Evolutionary conservation across 345 rosid species (phyloP).

Genomic region (Carallia brachiata): DNA sequence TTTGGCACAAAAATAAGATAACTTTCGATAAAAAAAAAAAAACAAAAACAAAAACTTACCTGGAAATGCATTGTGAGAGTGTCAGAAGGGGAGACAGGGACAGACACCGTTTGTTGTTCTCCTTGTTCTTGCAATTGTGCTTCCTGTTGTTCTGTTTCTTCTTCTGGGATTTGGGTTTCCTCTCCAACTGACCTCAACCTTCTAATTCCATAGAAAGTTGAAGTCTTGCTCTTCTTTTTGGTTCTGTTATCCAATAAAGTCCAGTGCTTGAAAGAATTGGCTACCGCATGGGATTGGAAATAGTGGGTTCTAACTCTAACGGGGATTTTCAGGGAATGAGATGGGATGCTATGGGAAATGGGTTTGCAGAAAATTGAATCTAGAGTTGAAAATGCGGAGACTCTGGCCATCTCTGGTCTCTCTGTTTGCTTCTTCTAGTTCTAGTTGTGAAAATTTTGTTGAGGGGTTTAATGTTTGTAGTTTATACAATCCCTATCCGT

Average conservation of each 20-base stretch:
- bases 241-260: not conserved
- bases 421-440: not conserved
- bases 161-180: conserved; percentile 42
- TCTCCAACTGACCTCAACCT: conserved; percentile 54
- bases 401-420: conserved; percentile 17
- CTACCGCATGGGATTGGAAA: conserved; percentile 10
- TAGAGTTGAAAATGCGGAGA: conserved; percentile 18
- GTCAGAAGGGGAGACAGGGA: conserved; percentile 90
- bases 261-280: conserved; percentile 26
- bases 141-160: conserved; percentile 25
- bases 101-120: conserved; percentile 57
- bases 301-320: not conserved
- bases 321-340: not conserved
- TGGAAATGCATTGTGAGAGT: conserved; percentile 81
- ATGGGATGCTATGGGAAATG: conserved; percentile 8
- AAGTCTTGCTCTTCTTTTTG: conserved; percentile 10
- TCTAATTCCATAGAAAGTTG: conserved; percentile 11
- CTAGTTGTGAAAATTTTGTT: not conserved
- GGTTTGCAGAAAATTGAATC: conserved; percentile 8
- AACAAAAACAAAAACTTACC: conserved; percentile 25
- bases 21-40: not conserved
- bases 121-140: conserved; percentile 10
- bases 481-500: not conserved
- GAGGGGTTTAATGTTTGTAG: not conserved
- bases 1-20: not conserved